Base-by-base conservation (phyloP, 257 asterid genomes). In the Nicotiana attenuata region DNA sequence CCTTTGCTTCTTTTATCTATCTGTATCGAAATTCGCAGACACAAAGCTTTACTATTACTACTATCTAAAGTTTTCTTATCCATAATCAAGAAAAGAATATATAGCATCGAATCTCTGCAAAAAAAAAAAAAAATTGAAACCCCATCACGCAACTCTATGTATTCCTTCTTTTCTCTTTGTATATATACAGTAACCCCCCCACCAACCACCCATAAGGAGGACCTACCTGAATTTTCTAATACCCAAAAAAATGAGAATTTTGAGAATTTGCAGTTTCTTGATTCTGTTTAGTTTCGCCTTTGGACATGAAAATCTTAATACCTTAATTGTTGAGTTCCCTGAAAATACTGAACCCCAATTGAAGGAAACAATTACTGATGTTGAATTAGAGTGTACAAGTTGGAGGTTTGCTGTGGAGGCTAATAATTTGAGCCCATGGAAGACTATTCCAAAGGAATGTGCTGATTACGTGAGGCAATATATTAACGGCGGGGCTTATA, bases 391-490 rank as follows among this genome's bases (percentile, higher is more conserved):
- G 76, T 95, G 99, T 84, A 80, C 90, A 3, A 91, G 97, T 66
- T 92, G 99, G 99, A 91, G 98, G 88, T 87, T 93, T 75, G 92
- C 93, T 50, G 96, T 80, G 76, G 99, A 95, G 91, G 89, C 98
- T 17, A 95, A 93, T 60, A 95, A 93, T 82, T 77, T 93, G 66
- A 85, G 88, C 53, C 95, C 97, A 17, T 95, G 97, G 99, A 88
- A 83, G 88, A 87, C 84, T 7, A 86, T 93, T 52, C 92, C 99
- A 1, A 81, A 56, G 4, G 93, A 90, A 52, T 95, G 99, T 80
- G 89, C 67, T 38, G 96, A 87, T 82, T 93, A 91, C 76, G 93
- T 95, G 56, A 89, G 82, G 83, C 89, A 89, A 3, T 93, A 95
- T 57, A 87, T 92, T 92, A 86, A 77, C 0, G 85, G 89, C 10